Percentiles rank a stretch among this genome's conserved stretches.
Evolutionary conservation across 148 eudicot species (phyloP).

Genomic region (Nyssa sinensis): DNA sequence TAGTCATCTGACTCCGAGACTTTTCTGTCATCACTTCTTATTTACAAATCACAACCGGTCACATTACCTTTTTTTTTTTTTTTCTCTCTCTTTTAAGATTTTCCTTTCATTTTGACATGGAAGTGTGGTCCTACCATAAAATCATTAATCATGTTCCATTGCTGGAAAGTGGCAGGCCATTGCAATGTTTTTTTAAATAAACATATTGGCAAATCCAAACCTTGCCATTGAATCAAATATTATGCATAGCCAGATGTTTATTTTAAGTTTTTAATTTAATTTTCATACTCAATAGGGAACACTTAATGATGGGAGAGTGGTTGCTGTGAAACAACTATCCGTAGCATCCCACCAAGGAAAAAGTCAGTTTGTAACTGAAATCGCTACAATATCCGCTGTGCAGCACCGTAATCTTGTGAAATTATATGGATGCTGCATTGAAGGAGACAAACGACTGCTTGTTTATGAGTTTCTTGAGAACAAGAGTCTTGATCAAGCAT

Average conservation of each 20-base stretch:
- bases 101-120: background rate
- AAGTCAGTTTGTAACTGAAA: conserved; percentile 80
- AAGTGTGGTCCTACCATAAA: background rate
- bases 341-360: conserved; percentile 81
- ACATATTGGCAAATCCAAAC: background rate
- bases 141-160: background rate
- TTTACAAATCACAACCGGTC: too few relatives aligned
- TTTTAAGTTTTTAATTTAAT: background rate
- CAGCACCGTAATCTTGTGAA: conserved; percentile 89
- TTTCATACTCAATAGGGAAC: conserved; percentile 47
- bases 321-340: conserved; percentile 83
- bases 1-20: background rate
- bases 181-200: background rate
- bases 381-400: conserved; percentile 81
- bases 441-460: conserved; percentile 70
- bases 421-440: conserved; percentile 86
- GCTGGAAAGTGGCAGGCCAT: background rate
- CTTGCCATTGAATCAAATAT: background rate
- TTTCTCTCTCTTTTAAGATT: too few relatives aligned
- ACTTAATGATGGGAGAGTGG: conserved; percentile 63
- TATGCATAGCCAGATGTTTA: too few relatives aligned
- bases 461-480: conserved; percentile 89
- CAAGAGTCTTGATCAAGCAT: conserved; percentile 84
- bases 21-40: too few relatives aligned
- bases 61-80: background rate